These are phyloP conservation scores for Pleoardoris graminearum DNA, from an alignment of 2,329 filamentous ascomycete genomes.

Conservation along the genomic window DNA sequence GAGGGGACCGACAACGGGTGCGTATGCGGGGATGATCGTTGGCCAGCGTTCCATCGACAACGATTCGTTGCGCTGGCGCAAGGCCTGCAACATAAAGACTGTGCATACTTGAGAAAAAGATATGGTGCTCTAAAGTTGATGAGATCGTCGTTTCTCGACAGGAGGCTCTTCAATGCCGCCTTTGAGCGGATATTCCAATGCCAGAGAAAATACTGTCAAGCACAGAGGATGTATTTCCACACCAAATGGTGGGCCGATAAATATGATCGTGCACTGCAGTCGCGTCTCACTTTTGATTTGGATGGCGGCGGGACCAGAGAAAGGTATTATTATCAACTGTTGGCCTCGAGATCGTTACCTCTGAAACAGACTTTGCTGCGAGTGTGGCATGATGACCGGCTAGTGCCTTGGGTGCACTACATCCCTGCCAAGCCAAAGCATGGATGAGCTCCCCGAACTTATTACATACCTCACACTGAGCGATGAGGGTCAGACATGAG, in stretches of 20 bases:
- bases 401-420: constrained; percentile 44
- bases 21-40: constrained; percentile 41
- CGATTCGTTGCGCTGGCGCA: constrained; percentile 46
- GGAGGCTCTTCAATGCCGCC: constrained; percentile 50
- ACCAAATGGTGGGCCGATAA: not conserved
- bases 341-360: constrained; percentile 10
- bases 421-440: constrained; percentile 31
- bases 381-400: constrained; percentile 44
- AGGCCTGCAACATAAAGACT: constrained; percentile 12
- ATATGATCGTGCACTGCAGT: constrained; percentile 1
- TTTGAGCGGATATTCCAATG: constrained; percentile 56
- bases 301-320: constrained; percentile 27
- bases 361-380: constrained; percentile 44
- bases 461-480: constrained; percentile 15
- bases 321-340: constrained; percentile 24
- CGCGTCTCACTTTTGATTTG: constrained; percentile 15
- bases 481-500: constrained; percentile 15
- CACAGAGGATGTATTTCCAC: constrained; percentile 21
- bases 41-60: constrained; percentile 55
- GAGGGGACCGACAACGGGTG: constrained; percentile 61
- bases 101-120: constrained; percentile 26
- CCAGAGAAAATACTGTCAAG: constrained; percentile 7
- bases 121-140: constrained; percentile 10
- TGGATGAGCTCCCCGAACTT: constrained; percentile 26
- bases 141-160: constrained; percentile 21